Conservation (phyloP, 441 rosid genomes). For the Codiaeum variegatum region DNA sequence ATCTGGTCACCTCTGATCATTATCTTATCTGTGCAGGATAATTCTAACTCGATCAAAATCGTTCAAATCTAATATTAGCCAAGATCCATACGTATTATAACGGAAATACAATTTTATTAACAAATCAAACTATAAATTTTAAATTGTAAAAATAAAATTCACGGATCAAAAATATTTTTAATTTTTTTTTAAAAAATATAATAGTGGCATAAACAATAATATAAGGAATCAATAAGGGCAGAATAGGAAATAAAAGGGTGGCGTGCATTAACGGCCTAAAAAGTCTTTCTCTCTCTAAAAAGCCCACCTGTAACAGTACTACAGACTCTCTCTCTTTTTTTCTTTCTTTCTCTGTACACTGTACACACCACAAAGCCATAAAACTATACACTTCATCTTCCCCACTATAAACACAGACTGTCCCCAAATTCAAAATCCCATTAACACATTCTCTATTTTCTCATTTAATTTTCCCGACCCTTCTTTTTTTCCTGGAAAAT, state of each 20-base stretch:
- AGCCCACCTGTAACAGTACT: conserved; percentile 7
- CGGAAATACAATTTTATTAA: too few relatives aligned
- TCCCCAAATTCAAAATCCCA: too few relatives aligned
- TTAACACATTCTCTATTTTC: neutral
- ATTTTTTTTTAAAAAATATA: too few relatives aligned
- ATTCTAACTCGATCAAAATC: too few relatives aligned
- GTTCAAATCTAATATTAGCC: too few relatives aligned
- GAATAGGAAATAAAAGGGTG: neutral
- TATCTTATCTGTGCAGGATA: too few relatives aligned
- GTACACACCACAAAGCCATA: conserved; percentile 1
- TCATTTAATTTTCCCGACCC: neutral
- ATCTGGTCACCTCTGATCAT: too few relatives aligned
- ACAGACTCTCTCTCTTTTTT: neutral
- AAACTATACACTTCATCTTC: neutral
- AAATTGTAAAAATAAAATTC: too few relatives aligned
- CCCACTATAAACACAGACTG: neutral
- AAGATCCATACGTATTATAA: too few relatives aligned
- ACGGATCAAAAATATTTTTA: too few relatives aligned
- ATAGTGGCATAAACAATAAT: neutral
- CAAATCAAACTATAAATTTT: too few relatives aligned
- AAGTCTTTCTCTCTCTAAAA: conserved; percentile 3
- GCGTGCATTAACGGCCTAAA: conserved; percentile 17
- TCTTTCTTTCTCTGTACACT: too few relatives aligned
- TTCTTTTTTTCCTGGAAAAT: conserved; percentile 11
- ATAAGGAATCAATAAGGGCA: neutral